These are phyloP conservation scores for Kondoa malvinella DNA, from an alignment of 768 basidiomycete genomes.

Conservation along the genomic window DNA sequence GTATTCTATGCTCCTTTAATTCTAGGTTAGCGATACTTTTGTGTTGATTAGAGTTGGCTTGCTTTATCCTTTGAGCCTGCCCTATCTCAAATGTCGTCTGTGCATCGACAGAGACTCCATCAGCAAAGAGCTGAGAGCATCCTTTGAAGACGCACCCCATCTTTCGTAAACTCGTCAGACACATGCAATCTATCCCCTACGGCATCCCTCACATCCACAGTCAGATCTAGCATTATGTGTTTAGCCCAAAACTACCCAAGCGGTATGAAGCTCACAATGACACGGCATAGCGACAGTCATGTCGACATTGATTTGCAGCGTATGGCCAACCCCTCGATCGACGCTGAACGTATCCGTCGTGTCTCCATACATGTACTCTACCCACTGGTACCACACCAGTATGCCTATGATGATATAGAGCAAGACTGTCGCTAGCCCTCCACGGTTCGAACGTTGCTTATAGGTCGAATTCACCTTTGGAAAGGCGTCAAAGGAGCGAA, in stretches of 20 bases:
- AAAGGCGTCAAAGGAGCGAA: conserved; percentile 68
- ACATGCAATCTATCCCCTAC: conserved; percentile 83
- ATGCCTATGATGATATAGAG: conserved; percentile 48
- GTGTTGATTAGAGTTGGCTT: background rate
- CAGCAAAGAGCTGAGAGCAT: background rate
- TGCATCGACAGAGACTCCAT: conserved; percentile 1
- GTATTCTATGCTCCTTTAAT: background rate
- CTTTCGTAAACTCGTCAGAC: conserved; percentile 58
- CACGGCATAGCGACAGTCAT: conserved; percentile 86
- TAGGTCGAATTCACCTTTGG: conserved; percentile 68
- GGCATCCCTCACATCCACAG: conserved; percentile 76
- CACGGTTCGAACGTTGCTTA: conserved; percentile 57
- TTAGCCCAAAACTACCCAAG: background rate
- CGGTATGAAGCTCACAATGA: conserved; percentile 46
- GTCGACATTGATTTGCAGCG: conserved; percentile 76
- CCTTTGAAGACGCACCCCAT: conserved; percentile 45
- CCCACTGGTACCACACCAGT: conserved; percentile 69
- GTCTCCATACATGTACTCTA: conserved; percentile 87
- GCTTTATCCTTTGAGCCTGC: conserved; percentile 59
- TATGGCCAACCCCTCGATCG: conserved; percentile 45
- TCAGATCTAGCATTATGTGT: conserved; percentile 43
- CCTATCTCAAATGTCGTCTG: conserved; percentile 65
- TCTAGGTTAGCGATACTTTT: background rate
- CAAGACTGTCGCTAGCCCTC: conserved; percentile 64
- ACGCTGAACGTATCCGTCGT: conserved; percentile 77